Percentiles rank a stretch among this genome's conserved stretches.
These are phyloP conservation scores for Peziza echinospora DNA, from an alignment of 495 filamentous ascomycete genomes.

Conservation along the genomic window DNA sequence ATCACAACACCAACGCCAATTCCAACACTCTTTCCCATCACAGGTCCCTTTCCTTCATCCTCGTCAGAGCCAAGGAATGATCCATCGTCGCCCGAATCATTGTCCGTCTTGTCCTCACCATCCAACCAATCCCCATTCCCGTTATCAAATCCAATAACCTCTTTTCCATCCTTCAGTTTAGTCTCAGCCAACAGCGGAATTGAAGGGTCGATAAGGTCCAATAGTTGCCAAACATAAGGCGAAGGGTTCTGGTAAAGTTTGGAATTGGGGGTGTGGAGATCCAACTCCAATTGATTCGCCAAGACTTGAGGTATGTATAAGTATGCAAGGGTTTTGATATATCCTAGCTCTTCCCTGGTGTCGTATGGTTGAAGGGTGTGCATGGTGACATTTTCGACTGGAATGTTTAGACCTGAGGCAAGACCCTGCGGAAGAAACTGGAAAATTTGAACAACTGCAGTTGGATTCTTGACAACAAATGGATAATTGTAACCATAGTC, in stretches of 20 bases:
- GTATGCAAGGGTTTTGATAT: constrained; percentile 62
- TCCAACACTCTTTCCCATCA: constrained; percentile 58
- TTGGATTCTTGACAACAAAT: constrained; percentile 47
- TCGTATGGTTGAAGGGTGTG: constrained; percentile 57
- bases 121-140: constrained; percentile 8
- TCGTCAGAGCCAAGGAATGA: constrained; percentile 18
- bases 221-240: constrained; percentile 39
- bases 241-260: constrained; percentile 49
- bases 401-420: constrained; percentile 37
- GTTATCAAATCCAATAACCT: constrained; percentile 6
- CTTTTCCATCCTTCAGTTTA: constrained; percentile 21
- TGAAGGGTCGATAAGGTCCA: constrained; percentile 60
- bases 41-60: constrained; percentile 23
- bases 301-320: constrained; percentile 47
- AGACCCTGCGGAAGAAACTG: constrained; percentile 54
- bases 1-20: constrained; percentile 58
- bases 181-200: constrained; percentile 53
- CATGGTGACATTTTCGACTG: constrained; percentile 35
- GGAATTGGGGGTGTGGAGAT: constrained; percentile 45
- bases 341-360: constrained; percentile 44
- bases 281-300: constrained; percentile 37
- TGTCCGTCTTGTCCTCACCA: constrained; percentile 8
- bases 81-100: constrained; percentile 19
- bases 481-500: constrained; percentile 53
- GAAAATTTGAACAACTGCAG: constrained; percentile 75